Evolutionary conservation across 2,329 filamentous ascomycete genomes (phyloP).

Genomic region (Westerdykella sp.): DNA sequence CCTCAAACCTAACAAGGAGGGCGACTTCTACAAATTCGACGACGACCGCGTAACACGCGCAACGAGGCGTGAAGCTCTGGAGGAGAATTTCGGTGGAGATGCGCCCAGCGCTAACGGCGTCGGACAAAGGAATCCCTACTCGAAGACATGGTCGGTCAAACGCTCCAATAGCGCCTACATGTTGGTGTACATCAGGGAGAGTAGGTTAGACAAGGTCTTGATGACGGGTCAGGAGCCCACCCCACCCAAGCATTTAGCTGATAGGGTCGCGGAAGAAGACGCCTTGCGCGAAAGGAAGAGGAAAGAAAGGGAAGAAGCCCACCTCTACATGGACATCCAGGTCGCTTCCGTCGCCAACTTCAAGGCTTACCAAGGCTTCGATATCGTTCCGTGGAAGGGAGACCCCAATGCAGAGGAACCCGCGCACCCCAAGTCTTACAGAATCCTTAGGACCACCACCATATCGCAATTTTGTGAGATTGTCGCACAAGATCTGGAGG

Average conservation of each 20-base stretch:
- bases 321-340: constrained; percentile 81
- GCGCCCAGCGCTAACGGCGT: constrained; percentile 57
- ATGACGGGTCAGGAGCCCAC: constrained; percentile 69
- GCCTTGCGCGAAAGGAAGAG: constrained; percentile 66
- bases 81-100: constrained; percentile 95
- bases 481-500: constrained; percentile 63
- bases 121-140: constrained; percentile 58
- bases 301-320: constrained; percentile 89
- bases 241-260: constrained; percentile 74
- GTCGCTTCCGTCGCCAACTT: constrained; percentile 80
- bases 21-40: constrained; percentile 94
- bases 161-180: constrained; percentile 89
- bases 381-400: constrained; percentile 58
- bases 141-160: constrained; percentile 58
- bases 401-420: constrained; percentile 56
- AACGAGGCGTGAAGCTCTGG: constrained; percentile 81
- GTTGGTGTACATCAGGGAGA: constrained; percentile 94
- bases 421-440: constrained; percentile 65
- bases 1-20: constrained; percentile 81
- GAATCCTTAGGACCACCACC: constrained; percentile 67
- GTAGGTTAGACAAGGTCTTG: constrained; percentile 74
- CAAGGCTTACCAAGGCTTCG: constrained; percentile 72
- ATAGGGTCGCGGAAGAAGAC: constrained; percentile 74
- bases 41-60: constrained; percentile 96
- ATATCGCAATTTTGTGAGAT: constrained; percentile 67